Percentiles rank a stretch among this genome's conserved stretches.
These are phyloP conservation scores for Sclerotinia minor DNA, from an alignment of 2,329 filamentous ascomycete genomes.

Conservation along the genomic window DNA sequence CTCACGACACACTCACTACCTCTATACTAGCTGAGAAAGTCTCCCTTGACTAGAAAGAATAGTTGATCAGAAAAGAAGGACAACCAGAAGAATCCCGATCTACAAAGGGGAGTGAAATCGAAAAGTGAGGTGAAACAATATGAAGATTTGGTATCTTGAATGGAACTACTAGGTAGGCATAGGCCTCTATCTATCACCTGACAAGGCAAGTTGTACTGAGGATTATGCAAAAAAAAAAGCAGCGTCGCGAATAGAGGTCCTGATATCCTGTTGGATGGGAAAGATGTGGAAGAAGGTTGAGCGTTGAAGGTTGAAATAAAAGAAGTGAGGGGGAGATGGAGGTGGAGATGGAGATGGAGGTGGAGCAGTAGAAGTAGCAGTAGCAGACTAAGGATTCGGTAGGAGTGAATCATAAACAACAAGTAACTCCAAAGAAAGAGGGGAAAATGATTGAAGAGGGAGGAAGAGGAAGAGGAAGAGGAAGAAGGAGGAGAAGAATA, in stretches of 20 bases:
- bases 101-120: not conserved
- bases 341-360: no score
- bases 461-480: not conserved
- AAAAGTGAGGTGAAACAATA: not conserved
- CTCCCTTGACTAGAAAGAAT: not conserved
- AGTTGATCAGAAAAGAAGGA: not conserved
- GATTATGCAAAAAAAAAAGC: not conserved
- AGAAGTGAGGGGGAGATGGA: not conserved
- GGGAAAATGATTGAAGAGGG: not conserved
- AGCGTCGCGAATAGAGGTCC: not conserved
- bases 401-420: constrained; percentile 3
- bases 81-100: no score
- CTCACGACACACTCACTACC: not conserved
- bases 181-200: not conserved
- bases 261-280: not conserved
- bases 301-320: not conserved
- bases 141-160: not conserved
- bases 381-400: not conserved
- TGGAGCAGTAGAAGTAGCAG: no score
- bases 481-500: not conserved
- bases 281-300: not conserved
- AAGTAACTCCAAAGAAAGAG: not conserved
- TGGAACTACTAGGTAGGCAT: not conserved
- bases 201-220: not conserved
- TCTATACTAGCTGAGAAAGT: not conserved